A percentile compares a stretch with the other conserved stretches of the same genome.
Evolutionary conservation across 2,329 filamentous ascomycete genomes (phyloP).

Genomic region (Fusarium siculi): DNA sequence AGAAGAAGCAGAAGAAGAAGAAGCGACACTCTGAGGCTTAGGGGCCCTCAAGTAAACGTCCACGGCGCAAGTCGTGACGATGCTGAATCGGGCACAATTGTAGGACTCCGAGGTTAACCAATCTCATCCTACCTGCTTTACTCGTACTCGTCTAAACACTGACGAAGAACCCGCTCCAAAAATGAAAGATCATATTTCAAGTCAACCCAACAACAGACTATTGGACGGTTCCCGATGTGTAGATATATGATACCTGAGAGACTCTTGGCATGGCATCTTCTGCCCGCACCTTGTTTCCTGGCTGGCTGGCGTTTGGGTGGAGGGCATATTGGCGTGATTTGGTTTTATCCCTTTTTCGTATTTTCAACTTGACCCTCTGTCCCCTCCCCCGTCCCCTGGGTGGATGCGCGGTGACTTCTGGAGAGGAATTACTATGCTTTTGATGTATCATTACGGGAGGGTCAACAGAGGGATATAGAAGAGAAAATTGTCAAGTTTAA

Average conservation of each 20-base stretch:
- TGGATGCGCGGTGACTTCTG: slow-evolving; percentile 21
- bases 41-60: slow-evolving; percentile 29
- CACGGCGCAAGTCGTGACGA: slow-evolving; percentile 26
- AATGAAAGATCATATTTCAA: slow-evolving; percentile 31
- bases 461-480: slow-evolving; percentile 33
- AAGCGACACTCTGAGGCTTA: slow-evolving; percentile 55
- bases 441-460: slow-evolving; percentile 23
- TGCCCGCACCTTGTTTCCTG: slow-evolving; percentile 45
- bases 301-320: slow-evolving; percentile 50
- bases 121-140: slow-evolving; percentile 37
- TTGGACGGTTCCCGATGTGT: slow-evolving; percentile 45
- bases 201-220: slow-evolving; percentile 33
- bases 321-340: slow-evolving; percentile 50
- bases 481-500: slow-evolving; percentile 39
- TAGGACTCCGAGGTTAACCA: slow-evolving; percentile 20
- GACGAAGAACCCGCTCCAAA: slow-evolving; percentile 39
- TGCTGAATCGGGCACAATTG: slow-evolving; percentile 36
- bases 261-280: slow-evolving; percentile 45
- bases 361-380: slow-evolving; percentile 37
- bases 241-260: slow-evolving; percentile 51
- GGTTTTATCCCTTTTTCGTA: slow-evolving; percentile 44
- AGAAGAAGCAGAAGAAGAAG: slow-evolving; percentile 66
- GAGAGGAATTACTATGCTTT: slow-evolving; percentile 14
- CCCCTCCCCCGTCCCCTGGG: slow-evolving; percentile 13
- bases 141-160: slow-evolving; percentile 44